Evolutionary conservation across 768 basidiomycete genomes (phyloP).

Genomic region (Leccinum aurantiacum): DNA sequence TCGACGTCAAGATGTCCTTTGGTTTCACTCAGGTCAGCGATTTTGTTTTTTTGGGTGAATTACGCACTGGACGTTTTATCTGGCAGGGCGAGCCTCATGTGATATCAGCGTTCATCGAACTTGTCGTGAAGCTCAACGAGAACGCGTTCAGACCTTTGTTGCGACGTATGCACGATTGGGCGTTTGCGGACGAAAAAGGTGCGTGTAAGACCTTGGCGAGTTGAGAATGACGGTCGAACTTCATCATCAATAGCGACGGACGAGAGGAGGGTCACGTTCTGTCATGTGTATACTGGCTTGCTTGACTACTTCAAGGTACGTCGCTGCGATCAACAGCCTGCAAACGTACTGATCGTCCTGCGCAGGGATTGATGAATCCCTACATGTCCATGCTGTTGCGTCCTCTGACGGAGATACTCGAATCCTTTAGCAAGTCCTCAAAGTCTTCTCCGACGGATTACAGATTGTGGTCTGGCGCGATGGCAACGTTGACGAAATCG

Average conservation of each 20-base stretch:
- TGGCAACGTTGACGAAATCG: conserved; percentile 65
- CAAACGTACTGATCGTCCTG: not conserved
- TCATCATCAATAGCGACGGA: conserved; percentile 24
- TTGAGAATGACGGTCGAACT: not conserved
- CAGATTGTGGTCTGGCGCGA: conserved; percentile 60
- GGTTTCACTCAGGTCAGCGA: conserved; percentile 31
- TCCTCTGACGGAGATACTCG: conserved; percentile 63
- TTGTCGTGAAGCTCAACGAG: conserved; percentile 93
- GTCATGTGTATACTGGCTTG: conserved; percentile 67
- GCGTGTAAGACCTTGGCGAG: conserved; percentile 14
- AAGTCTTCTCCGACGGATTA: conserved; percentile 31
- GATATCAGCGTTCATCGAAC: conserved; percentile 78
- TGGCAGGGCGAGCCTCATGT: conserved; percentile 52
- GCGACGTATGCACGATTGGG: conserved; percentile 93
- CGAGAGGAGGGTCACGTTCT: conserved; percentile 67
- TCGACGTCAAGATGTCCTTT: conserved; percentile 50
- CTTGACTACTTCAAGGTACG: conserved; percentile 87
- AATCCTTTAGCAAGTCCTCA: conserved; percentile 40
- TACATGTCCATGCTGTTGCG: conserved; percentile 80
- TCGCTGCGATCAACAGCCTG: not conserved
- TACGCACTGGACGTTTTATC: not conserved
- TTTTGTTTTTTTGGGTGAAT: not conserved
- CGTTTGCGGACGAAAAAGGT: conserved; percentile 62
- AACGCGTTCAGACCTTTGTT: conserved; percentile 88
- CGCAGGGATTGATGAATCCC: conserved; percentile 83